Percentiles rank a stretch among this genome's conserved stretches.
Conservation (phyloP, 495 filamentous ascomycete genomes). For the Penicillium psychrofluorescens region DNA sequence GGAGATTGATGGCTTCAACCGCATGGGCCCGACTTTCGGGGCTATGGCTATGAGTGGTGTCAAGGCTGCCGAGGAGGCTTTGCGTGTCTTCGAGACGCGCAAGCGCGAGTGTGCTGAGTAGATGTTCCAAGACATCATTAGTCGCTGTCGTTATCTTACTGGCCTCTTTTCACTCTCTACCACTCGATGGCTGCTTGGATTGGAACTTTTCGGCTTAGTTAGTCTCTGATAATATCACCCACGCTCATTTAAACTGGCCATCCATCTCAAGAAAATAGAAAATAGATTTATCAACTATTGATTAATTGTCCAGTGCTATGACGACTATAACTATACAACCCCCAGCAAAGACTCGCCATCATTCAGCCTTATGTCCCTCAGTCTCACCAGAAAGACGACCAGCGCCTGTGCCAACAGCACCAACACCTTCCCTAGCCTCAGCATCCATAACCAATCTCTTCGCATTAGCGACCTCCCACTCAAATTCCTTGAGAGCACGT, state of each 20-base stretch:
- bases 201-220: slow-evolving; percentile 1
- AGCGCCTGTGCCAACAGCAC: background rate
- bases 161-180: background rate
- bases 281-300: background rate
- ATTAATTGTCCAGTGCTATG: slow-evolving; percentile 1
- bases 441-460: slow-evolving; percentile 26
- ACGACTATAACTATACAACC: background rate
- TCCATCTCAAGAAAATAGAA: background rate
- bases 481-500: slow-evolving; percentile 82
- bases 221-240: slow-evolving; percentile 9
- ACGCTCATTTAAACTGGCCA: slow-evolving; percentile 12
- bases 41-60: slow-evolving; percentile 81
- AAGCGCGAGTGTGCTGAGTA: slow-evolving; percentile 54
- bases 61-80: slow-evolving; percentile 79
- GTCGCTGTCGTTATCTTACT: background rate
- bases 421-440: slow-evolving; percentile 7
- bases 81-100: slow-evolving; percentile 68
- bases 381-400: background rate
- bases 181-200: slow-evolving; percentile 5
- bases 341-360: background rate
- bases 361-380: slow-evolving; percentile 2
- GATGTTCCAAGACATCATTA: background rate
- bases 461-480: slow-evolving; percentile 83
- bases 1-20: slow-evolving; percentile 83
- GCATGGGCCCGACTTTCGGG: slow-evolving; percentile 75